Percentiles rank a stretch among this genome's conserved stretches.
phyloP scores from a whole-genome alignment of 2,329 filamentous ascomycete genomes.

The Monosporascus sp. region DNA sequence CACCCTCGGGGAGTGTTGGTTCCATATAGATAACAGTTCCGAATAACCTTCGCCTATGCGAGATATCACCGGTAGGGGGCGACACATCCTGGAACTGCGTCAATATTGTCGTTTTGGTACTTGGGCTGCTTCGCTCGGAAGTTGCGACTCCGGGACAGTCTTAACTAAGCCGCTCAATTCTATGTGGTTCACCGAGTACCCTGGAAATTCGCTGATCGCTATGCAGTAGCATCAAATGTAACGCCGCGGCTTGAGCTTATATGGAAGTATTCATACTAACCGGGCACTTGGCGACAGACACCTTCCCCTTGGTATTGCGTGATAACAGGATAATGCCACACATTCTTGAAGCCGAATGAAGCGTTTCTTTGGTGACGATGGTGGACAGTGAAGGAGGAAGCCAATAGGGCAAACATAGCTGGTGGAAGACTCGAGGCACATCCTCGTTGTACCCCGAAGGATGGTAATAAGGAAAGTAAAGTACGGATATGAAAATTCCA shows the following conservation, averaged over 20 bases:
- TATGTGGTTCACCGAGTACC: background rate
- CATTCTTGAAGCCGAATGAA: background rate
- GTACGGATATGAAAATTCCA: background rate
- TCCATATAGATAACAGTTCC: conserved; percentile 28
- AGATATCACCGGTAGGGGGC: conserved; percentile 17
- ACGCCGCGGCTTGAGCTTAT: background rate
- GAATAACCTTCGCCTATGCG: conserved; percentile 14
- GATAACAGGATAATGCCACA: background rate
- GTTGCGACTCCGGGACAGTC: background rate
- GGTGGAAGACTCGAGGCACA: background rate
- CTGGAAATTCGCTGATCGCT: background rate
- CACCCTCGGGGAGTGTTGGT: conserved; percentile 27
- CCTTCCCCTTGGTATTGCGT: background rate
- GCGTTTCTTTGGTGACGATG: conserved; percentile 1
- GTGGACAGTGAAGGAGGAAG: conserved; percentile 2
- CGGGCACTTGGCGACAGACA: background rate
- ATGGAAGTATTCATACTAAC: background rate
- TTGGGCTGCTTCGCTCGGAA: background rate
- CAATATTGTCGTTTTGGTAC: background rate
- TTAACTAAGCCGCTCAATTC: too few relatives aligned
- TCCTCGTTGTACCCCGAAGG: background rate
- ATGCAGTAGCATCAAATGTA: background rate
- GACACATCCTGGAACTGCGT: conserved; percentile 3
- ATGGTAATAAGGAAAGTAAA: background rate
- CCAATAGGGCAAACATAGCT: background rate